phyloP scores from a whole-genome alignment of 2,329 filamentous ascomycete genomes.

The Sclerotiophoma versabilis region DNA sequence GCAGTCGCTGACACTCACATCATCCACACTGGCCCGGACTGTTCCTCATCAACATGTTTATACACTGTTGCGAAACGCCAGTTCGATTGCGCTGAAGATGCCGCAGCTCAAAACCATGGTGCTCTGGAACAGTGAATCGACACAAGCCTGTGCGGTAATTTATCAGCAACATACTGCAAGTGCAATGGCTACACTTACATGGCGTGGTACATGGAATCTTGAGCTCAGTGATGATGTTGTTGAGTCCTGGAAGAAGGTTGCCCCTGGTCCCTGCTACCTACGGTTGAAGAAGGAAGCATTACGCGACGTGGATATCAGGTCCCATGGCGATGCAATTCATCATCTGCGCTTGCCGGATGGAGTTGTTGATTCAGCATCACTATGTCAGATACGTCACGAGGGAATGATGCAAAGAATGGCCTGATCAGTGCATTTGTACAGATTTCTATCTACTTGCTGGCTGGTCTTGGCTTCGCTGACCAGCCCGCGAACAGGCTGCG shows the following conservation, averaged over 20 bases:
- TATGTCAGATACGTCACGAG: slow-evolving; percentile 26
- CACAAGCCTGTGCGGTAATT: slow-evolving; percentile 29
- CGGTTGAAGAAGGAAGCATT: slow-evolving; percentile 28
- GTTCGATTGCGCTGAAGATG: slow-evolving; percentile 28
- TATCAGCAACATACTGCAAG: slow-evolving; percentile 28
- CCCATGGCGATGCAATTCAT: slow-evolving; percentile 28
- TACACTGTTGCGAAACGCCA: slow-evolving; percentile 29
- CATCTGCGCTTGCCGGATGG: slow-evolving; percentile 28
- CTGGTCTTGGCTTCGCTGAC: slow-evolving; percentile 22
- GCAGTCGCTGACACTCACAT: slow-evolving; percentile 30
- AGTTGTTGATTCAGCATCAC: slow-evolving; percentile 27
- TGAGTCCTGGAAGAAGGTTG: slow-evolving; percentile 28
- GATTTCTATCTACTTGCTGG: slow-evolving; percentile 19
- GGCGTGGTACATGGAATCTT: slow-evolving; percentile 29
- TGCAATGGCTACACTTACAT: slow-evolving; percentile 28
- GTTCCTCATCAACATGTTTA: slow-evolving; percentile 25
- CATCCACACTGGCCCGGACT: slow-evolving; percentile 26
- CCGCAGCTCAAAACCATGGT: slow-evolving; percentile 31
- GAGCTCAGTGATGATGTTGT: slow-evolving; percentile 28
- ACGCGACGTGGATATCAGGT: slow-evolving; percentile 28
- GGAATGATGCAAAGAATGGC: slow-evolving; percentile 26
- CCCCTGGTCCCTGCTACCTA: slow-evolving; percentile 23
- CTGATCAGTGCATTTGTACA: slow-evolving; percentile 21
- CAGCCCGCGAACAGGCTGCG: slow-evolving; percentile 19
- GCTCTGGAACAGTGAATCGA: slow-evolving; percentile 30